phyloP scores from a whole-genome alignment of 768 basidiomycete genomes.

The Suillus decipiens region DNA sequence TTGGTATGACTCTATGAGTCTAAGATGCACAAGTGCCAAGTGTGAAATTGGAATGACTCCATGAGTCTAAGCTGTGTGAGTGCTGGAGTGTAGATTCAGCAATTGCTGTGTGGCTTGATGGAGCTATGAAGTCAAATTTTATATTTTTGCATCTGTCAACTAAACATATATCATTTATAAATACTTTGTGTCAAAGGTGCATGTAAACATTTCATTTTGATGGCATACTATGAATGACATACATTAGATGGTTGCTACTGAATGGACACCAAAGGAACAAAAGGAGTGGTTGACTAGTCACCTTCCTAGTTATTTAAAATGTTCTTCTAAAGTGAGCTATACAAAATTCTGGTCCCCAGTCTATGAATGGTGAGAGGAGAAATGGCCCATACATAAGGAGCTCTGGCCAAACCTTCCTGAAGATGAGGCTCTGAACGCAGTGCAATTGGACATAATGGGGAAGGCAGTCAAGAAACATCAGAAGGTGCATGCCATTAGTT shows the following conservation, averaged over 20 bases:
- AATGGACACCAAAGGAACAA: background rate
- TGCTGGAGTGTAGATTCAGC: no score
- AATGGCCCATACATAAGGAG: background rate
- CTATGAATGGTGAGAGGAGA: background rate
- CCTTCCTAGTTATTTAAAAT: background rate
- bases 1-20: no score
- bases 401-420: background rate
- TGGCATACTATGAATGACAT: no score
- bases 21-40: no score
- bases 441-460: background rate
- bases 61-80: no score
- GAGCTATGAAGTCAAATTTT: background rate
- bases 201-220: no score
- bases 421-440: background rate
- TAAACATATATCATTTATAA: background rate
- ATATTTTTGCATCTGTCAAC: background rate
- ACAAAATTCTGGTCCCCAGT: background rate
- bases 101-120: slow-evolving; percentile 1
- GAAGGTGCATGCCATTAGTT: background rate
- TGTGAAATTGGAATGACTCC: no score
- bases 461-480: background rate
- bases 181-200: background rate
- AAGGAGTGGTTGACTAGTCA: background rate
- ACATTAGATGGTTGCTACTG: background rate
- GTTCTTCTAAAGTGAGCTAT: background rate